These are phyloP conservation scores for Pogostemon cablin DNA, from an alignment of 257 asterid species.

Conservation along the genomic window DNA sequence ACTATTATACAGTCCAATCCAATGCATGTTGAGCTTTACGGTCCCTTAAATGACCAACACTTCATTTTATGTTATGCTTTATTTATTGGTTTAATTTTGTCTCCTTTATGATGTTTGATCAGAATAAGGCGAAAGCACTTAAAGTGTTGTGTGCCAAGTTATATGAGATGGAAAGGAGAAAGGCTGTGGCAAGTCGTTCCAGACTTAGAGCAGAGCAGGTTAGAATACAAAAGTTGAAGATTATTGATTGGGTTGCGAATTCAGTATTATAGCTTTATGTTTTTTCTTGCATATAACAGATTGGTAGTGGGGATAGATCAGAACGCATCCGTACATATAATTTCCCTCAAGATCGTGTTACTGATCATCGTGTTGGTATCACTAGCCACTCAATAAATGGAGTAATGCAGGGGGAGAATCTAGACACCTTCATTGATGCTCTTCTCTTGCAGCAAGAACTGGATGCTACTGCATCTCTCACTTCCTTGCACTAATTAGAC, in stretches of 20 bases:
- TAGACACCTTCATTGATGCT: constrained; percentile 78
- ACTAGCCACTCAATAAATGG: constrained; percentile 81
- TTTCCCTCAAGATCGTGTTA: constrained; percentile 96
- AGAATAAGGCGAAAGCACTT: constrained; percentile 94
- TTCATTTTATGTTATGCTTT: no score
- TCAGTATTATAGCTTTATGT: background rate
- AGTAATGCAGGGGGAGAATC: constrained; percentile 78
- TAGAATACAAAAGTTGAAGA: constrained; percentile 23
- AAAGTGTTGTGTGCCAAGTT: constrained; percentile 84
- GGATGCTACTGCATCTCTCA: constrained; percentile 81
- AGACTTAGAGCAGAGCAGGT: constrained; percentile 88
- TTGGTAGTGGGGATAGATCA: constrained; percentile 98
- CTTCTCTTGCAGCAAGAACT: constrained; percentile 88
- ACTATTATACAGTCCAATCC: background rate
- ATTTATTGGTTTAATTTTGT: constrained; percentile 1
- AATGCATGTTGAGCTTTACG: background rate
- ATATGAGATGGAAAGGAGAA: constrained; percentile 78
- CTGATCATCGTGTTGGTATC: constrained; percentile 95
- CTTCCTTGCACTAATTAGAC: constrained; percentile 41
- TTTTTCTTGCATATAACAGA: constrained; percentile 50
- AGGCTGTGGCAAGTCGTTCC: constrained; percentile 67
- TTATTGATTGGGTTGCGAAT: constrained; percentile 5
- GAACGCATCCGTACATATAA: constrained; percentile 97
- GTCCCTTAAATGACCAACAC: no score
- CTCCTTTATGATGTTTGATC: constrained; percentile 26